Evolutionary conservation across 805 yeast genomes (phyloP).

Genomic region (Candida ascalaphidarum): DNA sequence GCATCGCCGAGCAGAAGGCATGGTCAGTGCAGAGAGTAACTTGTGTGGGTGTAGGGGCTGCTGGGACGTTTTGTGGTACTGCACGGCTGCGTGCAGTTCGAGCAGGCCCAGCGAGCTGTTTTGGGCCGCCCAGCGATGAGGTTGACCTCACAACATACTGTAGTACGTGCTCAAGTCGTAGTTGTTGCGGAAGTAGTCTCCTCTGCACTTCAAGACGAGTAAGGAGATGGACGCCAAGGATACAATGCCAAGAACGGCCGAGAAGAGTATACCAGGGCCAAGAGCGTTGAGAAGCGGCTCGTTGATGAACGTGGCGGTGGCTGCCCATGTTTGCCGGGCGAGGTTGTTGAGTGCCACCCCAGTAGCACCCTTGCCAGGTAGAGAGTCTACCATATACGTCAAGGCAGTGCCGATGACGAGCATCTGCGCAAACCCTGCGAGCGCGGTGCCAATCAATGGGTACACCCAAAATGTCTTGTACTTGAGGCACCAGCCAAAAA

Average conservation of each 20-base stretch:
- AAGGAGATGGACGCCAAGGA: constrained; percentile 34
- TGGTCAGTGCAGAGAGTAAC: no score
- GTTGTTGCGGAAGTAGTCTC: constrained; percentile 55
- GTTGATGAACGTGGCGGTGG: constrained; percentile 64
- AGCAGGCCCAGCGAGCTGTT: no score
- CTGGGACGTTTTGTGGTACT: no score
- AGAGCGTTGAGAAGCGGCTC: constrained; percentile 63
- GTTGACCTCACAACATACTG: constrained; percentile 32
- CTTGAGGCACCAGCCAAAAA: constrained; percentile 79
- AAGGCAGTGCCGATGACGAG: constrained; percentile 73
- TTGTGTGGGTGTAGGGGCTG: no score
- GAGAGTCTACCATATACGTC: constrained; percentile 73
- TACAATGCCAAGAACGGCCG: constrained; percentile 57
- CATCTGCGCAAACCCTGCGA: constrained; percentile 80
- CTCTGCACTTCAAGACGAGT: constrained; percentile 41
- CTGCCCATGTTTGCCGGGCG: constrained; percentile 65
- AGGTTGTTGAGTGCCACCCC: constrained; percentile 81
- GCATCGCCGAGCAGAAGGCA: no score
- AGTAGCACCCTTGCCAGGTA: constrained; percentile 85
- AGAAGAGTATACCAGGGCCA: constrained; percentile 62
- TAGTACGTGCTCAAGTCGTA: constrained; percentile 52
- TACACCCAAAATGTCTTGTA: constrained; percentile 63
- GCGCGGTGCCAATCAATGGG: constrained; percentile 73
- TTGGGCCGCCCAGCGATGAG: no score
- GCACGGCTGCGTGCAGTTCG: no score